Evolutionary conservation across 1,284 basidiomycete genomes (phyloP).

Genomic region (Puccinia polysora): DNA sequence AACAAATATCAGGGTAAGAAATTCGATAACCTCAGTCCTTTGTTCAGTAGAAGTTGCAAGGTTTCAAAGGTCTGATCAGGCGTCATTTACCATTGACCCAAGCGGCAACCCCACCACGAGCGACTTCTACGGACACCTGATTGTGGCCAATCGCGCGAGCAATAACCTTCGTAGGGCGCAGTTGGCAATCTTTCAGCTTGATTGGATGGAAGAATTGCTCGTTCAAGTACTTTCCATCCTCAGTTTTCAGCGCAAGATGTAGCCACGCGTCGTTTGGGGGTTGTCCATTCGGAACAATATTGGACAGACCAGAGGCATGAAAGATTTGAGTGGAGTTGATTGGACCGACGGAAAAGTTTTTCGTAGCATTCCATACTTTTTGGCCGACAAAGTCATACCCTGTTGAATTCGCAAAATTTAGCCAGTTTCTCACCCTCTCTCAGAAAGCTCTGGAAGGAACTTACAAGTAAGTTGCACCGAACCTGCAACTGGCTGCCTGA

Average conservation of each 20-base stretch:
- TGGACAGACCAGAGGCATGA: constrained; percentile 47
- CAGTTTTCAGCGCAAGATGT: constrained; percentile 58
- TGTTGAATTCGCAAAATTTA: too few species aligned
- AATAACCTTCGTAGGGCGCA: constrained; percentile 58
- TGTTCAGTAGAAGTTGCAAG: neutral
- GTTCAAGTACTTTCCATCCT: constrained; percentile 56
- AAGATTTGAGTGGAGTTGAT: constrained; percentile 60
- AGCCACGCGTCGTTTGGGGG: constrained; percentile 58
- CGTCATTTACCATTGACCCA: constrained; percentile 52
- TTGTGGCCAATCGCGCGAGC: constrained; percentile 53
- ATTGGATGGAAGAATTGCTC: constrained; percentile 62
- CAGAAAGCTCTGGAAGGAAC: too few species aligned
- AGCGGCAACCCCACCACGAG: constrained; percentile 59
- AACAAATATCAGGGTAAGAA: neutral
- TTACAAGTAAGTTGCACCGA: constrained; percentile 58
- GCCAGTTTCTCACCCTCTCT: too few species aligned
- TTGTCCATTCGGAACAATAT: constrained; percentile 53
- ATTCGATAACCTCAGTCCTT: neutral
- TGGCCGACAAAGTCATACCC: constrained; percentile 61
- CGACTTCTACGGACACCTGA: constrained; percentile 57
- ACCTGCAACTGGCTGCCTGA: constrained; percentile 57
- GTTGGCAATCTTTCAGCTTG: constrained; percentile 56
- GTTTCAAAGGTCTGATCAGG: too few species aligned
- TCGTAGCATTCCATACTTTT: constrained; percentile 54
- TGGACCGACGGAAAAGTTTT: constrained; percentile 57